These are phyloP conservation scores for Colletotrichum siamense DNA, from an alignment of 2,329 filamentous ascomycete species.

Conservation along the genomic window DNA sequence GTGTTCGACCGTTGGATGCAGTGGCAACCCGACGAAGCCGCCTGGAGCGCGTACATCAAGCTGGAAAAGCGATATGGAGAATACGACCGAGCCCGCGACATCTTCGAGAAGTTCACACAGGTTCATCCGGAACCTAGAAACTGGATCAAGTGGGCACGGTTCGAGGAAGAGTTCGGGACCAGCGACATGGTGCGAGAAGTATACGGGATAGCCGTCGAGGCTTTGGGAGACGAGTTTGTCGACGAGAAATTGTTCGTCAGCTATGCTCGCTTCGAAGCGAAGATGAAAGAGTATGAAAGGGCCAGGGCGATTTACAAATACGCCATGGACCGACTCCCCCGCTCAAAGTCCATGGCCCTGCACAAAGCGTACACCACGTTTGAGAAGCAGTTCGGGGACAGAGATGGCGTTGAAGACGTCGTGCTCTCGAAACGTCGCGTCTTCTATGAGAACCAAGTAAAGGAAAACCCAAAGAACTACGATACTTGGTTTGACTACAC, in stretches of 20 bases:
- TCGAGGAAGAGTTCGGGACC: constrained; percentile 94
- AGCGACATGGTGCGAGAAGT: constrained; percentile 92
- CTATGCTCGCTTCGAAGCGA: constrained; percentile 93
- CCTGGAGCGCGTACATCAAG: constrained; percentile 97
- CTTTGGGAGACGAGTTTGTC: constrained; percentile 91
- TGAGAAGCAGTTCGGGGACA: constrained; percentile 96
- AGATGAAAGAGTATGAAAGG: constrained; percentile 93
- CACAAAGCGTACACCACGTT: constrained; percentile 97
- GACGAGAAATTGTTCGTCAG: constrained; percentile 95
- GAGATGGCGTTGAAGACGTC: constrained; percentile 92
- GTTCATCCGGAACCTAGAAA: constrained; percentile 95
- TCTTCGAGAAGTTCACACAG: constrained; percentile 88
- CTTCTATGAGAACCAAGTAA: constrained; percentile 92
- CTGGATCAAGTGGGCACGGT: constrained; percentile 98
- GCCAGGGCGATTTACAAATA: constrained; percentile 97
- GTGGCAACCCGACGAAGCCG: constrained; percentile 96
- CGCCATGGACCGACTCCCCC: constrained; percentile 87
- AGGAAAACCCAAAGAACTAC: constrained; percentile 95
- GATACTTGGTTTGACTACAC: constrained; percentile 98
- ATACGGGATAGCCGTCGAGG: constrained; percentile 86
- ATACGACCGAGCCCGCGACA: constrained; percentile 85
- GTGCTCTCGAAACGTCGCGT: constrained; percentile 92
- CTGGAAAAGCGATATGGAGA: constrained; percentile 95
- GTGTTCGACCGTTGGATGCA: constrained; percentile 99
- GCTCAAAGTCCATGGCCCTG: constrained; percentile 82